phyloP scores from a whole-genome alignment of 2,329 filamentous ascomycete genomes.

The Pochonia chlamydosporia region DNA sequence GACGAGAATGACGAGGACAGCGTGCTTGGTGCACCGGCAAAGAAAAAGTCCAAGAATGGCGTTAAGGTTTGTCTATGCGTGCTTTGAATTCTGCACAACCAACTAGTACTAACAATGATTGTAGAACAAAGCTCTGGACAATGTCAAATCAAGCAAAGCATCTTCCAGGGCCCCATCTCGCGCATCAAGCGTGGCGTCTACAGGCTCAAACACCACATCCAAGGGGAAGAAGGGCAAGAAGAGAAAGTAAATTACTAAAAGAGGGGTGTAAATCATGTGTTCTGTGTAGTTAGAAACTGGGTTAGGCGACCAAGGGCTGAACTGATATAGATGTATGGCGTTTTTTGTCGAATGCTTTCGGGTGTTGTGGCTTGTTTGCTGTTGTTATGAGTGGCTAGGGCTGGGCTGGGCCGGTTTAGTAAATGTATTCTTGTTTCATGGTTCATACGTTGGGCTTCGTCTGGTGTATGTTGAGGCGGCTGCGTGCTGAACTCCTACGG shows the following conservation, averaged over 20 bases:
- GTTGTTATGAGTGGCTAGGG: background rate
- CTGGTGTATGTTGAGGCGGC: too few species aligned
- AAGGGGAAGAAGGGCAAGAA: slow-evolving; percentile 36
- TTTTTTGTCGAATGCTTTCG: slow-evolving; percentile 9
- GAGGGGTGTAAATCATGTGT: background rate
- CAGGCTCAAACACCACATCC: slow-evolving; percentile 47
- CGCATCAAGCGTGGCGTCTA: slow-evolving; percentile 82
- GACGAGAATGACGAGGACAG: slow-evolving; percentile 83
- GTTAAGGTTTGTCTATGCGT: slow-evolving; percentile 66
- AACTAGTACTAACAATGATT: slow-evolving; percentile 5
- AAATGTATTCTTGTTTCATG: background rate
- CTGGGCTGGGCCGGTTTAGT: background rate
- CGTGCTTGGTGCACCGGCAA: slow-evolving; percentile 72
- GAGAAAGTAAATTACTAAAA: slow-evolving; percentile 20
- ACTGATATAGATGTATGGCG: slow-evolving; percentile 3
- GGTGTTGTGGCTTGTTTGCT: background rate
- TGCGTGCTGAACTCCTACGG: too few species aligned
- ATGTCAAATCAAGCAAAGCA: slow-evolving; percentile 74
- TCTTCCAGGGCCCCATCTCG: slow-evolving; percentile 74
- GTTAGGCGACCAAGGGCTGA: background rate
- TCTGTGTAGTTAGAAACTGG: background rate
- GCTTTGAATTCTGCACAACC: background rate
- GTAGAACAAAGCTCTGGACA: slow-evolving; percentile 93
- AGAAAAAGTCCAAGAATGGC: slow-evolving; percentile 84
- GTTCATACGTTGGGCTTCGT: too few species aligned